Evolutionary conservation across 73 alveolate species (phyloP).

Genomic region (Blepharisma japonicum): DNA sequence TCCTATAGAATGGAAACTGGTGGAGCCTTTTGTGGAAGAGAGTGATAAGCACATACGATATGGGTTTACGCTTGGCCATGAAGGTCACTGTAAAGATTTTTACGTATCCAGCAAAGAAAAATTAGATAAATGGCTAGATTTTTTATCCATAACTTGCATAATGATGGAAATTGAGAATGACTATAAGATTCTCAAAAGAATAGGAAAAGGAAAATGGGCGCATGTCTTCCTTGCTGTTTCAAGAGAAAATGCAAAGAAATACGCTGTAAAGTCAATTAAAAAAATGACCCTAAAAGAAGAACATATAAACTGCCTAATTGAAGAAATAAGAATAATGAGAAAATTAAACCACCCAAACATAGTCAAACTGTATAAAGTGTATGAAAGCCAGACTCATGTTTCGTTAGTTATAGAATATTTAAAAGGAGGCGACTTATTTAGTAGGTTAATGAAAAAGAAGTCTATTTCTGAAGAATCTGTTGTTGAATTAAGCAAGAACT

Average conservation of each 20-base stretch:
- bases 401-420: slow-evolving; percentile 53
- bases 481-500: slow-evolving; percentile 28
- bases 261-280: slow-evolving; percentile 42
- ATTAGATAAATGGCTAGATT: slow-evolving; percentile 12
- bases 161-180: not conserved
- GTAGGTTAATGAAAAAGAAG: slow-evolving; percentile 36
- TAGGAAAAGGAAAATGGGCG: slow-evolving; percentile 20
- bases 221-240: slow-evolving; percentile 33
- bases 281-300: slow-evolving; percentile 34
- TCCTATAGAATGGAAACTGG: slow-evolving; percentile 6
- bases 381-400: slow-evolving; percentile 50
- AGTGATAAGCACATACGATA: not conserved
- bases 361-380: slow-evolving; percentile 40
- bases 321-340: slow-evolving; percentile 45
- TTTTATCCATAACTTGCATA: not conserved
- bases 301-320: slow-evolving; percentile 29
- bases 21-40: not conserved
- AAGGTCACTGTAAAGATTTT: not conserved
- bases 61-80: not conserved
- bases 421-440: slow-evolving; percentile 58
- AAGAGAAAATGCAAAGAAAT: slow-evolving; percentile 21
- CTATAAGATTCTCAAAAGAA: not conserved
- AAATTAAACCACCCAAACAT: slow-evolving; percentile 36
- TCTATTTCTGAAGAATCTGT: slow-evolving; percentile 50
- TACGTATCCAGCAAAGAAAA: not conserved